Base-by-base conservation (phyloP, 768 basidiomycete species). In the Hydnomerulius pinastri region DNA sequence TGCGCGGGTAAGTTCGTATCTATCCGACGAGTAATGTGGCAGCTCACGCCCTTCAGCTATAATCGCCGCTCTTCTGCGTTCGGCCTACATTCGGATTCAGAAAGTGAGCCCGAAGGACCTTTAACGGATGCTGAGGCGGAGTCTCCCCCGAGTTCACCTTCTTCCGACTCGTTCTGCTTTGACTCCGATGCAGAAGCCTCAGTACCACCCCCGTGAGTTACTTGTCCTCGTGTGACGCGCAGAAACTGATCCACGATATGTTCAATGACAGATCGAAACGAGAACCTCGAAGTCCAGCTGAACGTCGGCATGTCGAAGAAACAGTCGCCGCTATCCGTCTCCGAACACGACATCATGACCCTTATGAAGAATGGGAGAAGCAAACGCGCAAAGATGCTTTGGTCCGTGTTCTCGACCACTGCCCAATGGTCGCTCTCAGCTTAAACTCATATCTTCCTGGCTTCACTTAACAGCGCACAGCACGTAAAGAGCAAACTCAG, bases 361-460 rank as follows among this genome's bases (percentile, higher is more conserved):
- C 74, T 2, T 77, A 76, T 39, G 77, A 79, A 56, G 78, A 80
- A 29, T 75, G 78, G 70, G 79, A 79, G 63, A 76, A 77, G 49
- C 66, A 76, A 50, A 67, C 74, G 15, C 69, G 69, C 21, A 72
- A 69, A 39, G 78, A 81, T 29, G 77, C 78, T 5, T 69, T 74
- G 51, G 78, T 80, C 50, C 48, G 75, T 61, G 13, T 15, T 24
- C 17, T 38, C 2, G 7, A 13, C 28, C n/a, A 32, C 37, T 25
- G 50, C 11, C 15, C 11, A 41, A 8, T 15, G 23, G n/a, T n/a
- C 23, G 8, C 39, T 27, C 29, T n/a, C 21, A 8, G 6, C 12
- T 25, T 15, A 25, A 21, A 10, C 39, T 24, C 29, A 1, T 12
- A 48, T 28, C 23, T 42, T 6, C 10, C 15, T 20, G 18, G 15